These are phyloP conservation scores for Solanum piurae DNA, from an alignment of 257 asterid species.

Conservation along the genomic window DNA sequence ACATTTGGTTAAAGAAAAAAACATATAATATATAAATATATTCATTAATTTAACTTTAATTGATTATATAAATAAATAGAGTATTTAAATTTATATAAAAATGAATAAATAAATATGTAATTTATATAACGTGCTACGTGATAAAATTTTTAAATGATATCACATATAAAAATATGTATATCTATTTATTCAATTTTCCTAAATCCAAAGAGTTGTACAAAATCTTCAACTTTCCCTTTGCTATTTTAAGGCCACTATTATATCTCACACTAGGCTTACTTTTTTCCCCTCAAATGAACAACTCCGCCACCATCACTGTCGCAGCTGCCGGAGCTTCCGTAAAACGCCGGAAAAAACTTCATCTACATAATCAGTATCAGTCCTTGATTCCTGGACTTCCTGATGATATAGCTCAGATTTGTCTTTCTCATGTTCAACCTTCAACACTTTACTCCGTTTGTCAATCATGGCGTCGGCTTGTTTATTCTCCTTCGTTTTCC, in stretches of 20 bases:
- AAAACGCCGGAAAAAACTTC: neutral
- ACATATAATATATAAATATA: too few species aligned
- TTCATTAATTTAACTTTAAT: too few species aligned
- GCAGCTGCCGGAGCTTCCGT: neutral
- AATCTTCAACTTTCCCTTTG: neutral
- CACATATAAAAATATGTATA: too few species aligned
- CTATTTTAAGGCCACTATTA: neutral
- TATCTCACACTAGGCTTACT: neutral
- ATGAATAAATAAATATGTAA: too few species aligned
- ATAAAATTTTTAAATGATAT: too few species aligned
- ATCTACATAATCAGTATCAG: conserved; percentile 8
- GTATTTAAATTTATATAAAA: too few species aligned
- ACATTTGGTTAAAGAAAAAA: neutral
- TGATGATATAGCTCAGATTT: conserved; percentile 52
- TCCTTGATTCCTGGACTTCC: conserved; percentile 58
- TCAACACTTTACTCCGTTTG: conserved; percentile 52
- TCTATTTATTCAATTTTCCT: too few species aligned
- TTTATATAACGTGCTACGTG: too few species aligned
- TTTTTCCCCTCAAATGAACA: neutral
- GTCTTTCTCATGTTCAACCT: conserved; percentile 54
- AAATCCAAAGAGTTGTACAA: too few species aligned
- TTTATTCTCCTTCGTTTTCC: conserved; percentile 59
- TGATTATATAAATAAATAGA: too few species aligned
- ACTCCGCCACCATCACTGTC: conserved; percentile 31
- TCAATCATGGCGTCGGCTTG: conserved; percentile 66